These are phyloP conservation scores for Limnanthes douglasii DNA, from an alignment of 345 rosid genomes.

Conservation along the genomic window DNA sequence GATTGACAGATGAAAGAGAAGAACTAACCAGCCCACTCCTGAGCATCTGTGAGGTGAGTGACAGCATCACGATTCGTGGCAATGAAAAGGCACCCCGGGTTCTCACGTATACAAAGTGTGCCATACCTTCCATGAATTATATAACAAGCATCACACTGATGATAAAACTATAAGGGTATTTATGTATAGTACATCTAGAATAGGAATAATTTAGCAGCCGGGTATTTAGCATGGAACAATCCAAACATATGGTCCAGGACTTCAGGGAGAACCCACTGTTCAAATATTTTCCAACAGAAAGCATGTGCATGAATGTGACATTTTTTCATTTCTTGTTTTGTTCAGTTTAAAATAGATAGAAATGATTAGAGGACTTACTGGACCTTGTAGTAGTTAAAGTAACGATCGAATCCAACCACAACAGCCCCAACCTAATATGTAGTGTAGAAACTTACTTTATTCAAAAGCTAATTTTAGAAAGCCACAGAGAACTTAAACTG, in stretches of 20 bases:
- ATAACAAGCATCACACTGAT: too few relatives aligned
- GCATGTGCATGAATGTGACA: too few relatives aligned
- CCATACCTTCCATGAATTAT: slow-evolving; percentile 45
- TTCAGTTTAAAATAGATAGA: neutral
- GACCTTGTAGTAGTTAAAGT: slow-evolving; percentile 83
- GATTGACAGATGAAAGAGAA: neutral
- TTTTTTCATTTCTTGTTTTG: neutral
- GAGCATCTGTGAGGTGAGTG: slow-evolving; percentile 86
- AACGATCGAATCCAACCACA: slow-evolving; percentile 86
- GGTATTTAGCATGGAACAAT: neutral
- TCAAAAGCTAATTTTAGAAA: neutral
- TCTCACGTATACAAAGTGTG: slow-evolving; percentile 85
- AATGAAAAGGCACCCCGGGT: slow-evolving; percentile 87
- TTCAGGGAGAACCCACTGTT: too few relatives aligned
- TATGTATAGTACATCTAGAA: neutral
- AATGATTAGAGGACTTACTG: slow-evolving; percentile 30
- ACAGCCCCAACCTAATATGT: slow-evolving; percentile 81
- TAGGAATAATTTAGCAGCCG: neutral
- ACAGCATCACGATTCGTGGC: slow-evolving; percentile 95
- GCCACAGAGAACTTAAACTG: too few relatives aligned
- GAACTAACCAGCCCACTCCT: slow-evolving; percentile 88
- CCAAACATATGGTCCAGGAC: too few relatives aligned
- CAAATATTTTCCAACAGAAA: too few relatives aligned
- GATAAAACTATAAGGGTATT: too few relatives aligned
- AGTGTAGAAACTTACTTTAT: slow-evolving; percentile 8